These are phyloP conservation scores for Flueggea neowawraea DNA, from an alignment of 441 rosid species.

Conservation along the genomic window DNA sequence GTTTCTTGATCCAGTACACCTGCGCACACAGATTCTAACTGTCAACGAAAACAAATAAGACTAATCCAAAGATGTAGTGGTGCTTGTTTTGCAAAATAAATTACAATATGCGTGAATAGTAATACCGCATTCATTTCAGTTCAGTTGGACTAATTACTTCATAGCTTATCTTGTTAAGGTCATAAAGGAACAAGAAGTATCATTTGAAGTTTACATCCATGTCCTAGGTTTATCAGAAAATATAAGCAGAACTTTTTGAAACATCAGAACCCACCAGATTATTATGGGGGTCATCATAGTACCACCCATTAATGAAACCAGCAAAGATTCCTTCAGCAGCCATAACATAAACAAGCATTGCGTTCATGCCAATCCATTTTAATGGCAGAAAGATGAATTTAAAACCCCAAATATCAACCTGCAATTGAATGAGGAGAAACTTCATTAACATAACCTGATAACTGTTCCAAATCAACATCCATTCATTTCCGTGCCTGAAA, in stretches of 20 bases:
- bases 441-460: not conserved
- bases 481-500: not conserved
- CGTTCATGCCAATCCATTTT: conserved; percentile 92
- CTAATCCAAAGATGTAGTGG: too few species aligned
- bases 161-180: not conserved
- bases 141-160: too few species aligned
- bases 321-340: conserved; percentile 92
- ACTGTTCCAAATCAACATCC: not conserved
- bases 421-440: not conserved
- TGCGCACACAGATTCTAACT: conserved; percentile 15
- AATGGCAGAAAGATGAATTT: conserved; percentile 50
- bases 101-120: too few species aligned
- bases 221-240: too few species aligned
- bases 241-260: too few species aligned
- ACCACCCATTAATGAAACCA: conserved; percentile 89
- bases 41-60: not conserved
- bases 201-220: too few species aligned
- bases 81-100: too few species aligned
- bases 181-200: not conserved
- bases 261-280: conserved; percentile 34
- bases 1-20: conserved; percentile 71
- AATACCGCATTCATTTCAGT: too few species aligned
- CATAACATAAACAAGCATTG: conserved; percentile 93
- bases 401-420: conserved; percentile 59
- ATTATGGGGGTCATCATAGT: conserved; percentile 46